Conservation (phyloP, 2,329 filamentous ascomycete genomes). For the Cryphonectria naterciae region DNA sequence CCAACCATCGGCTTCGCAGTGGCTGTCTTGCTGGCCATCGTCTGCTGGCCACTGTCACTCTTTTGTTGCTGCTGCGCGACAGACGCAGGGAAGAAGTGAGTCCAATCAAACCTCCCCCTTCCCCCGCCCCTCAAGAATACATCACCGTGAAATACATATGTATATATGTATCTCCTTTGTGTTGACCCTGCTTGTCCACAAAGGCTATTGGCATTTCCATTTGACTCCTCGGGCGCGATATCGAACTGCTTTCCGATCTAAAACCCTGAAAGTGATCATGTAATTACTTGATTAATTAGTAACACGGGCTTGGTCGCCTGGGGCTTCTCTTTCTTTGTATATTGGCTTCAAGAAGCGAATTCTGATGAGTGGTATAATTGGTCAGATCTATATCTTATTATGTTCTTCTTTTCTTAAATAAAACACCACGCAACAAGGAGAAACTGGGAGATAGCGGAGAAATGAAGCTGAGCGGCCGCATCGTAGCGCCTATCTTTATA, state of each 20-base stretch:
- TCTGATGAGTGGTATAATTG: too few relatives aligned
- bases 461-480: not conserved
- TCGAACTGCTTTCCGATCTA: conserved; percentile 25
- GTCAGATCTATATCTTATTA: too few relatives aligned
- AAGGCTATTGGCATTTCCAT: conserved; percentile 22
- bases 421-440: not conserved
- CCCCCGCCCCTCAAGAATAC: not conserved
- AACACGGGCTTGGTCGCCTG: not conserved
- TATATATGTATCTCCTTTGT: not conserved
- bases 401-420: too few relatives aligned
- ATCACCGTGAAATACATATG: not conserved
- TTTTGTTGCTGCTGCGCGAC: conserved; percentile 25
- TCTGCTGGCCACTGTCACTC: conserved; percentile 26
- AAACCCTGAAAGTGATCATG: not conserved
- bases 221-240: conserved; percentile 24
- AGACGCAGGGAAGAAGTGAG: conserved; percentile 26
- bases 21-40: conserved; percentile 24
- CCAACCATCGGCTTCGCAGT: conserved; percentile 26
- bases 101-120: not conserved
- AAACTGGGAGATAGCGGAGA: conserved; percentile 2
- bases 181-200: not conserved
- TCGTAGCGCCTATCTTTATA: not conserved
- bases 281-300: too few relatives aligned
- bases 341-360: too few relatives aligned
- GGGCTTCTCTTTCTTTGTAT: not conserved